Percentiles rank a stretch among this genome's conserved stretches.
phyloP scores from a whole-genome alignment of 2,329 filamentous ascomycete species.

The Penicillium aurantiogriseum region DNA sequence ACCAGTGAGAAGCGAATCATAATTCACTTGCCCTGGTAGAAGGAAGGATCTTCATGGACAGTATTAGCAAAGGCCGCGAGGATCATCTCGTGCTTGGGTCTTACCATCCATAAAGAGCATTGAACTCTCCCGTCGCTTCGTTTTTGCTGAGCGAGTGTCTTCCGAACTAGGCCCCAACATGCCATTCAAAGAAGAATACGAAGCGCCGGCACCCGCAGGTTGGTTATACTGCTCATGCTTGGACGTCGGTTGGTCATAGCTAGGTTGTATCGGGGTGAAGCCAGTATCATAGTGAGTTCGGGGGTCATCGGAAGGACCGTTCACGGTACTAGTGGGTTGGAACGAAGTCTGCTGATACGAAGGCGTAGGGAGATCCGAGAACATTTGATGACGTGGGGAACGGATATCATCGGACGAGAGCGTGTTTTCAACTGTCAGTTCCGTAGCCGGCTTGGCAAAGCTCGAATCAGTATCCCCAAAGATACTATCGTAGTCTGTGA shows the following conservation, averaged over 20 bases:
- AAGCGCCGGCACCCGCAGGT: conserved; percentile 16
- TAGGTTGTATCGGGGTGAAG: conserved; percentile 52
- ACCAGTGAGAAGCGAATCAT: not conserved
- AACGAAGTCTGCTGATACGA: conserved; percentile 60
- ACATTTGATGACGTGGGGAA: conserved; percentile 64
- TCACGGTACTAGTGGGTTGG: conserved; percentile 30
- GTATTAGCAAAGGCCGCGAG: not conserved
- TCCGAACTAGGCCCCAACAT: conserved; percentile 41
- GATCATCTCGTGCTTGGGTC: not conserved
- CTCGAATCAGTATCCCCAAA: conserved; percentile 64
- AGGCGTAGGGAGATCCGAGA: conserved; percentile 64
- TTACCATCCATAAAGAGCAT: conserved; percentile 45
- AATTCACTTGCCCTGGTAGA: conserved; percentile 16
- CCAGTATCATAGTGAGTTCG: conserved; percentile 48
- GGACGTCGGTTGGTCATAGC: conserved; percentile 44
- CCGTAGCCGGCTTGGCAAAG: conserved; percentile 37
- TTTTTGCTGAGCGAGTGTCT: conserved; percentile 40
- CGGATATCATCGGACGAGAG: conserved; percentile 58
- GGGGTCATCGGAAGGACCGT: conserved; percentile 22
- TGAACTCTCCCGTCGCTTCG: conserved; percentile 50
- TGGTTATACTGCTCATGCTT: conserved; percentile 31
- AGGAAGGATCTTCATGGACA: conserved; percentile 4
- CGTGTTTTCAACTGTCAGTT: conserved; percentile 42
- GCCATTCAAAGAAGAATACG: conserved; percentile 36
- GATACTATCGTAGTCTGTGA: conserved; percentile 84